These are phyloP conservation scores for Ophiosphaerella narmari DNA, from an alignment of 2,329 filamentous ascomycete species.

Conservation along the genomic window DNA sequence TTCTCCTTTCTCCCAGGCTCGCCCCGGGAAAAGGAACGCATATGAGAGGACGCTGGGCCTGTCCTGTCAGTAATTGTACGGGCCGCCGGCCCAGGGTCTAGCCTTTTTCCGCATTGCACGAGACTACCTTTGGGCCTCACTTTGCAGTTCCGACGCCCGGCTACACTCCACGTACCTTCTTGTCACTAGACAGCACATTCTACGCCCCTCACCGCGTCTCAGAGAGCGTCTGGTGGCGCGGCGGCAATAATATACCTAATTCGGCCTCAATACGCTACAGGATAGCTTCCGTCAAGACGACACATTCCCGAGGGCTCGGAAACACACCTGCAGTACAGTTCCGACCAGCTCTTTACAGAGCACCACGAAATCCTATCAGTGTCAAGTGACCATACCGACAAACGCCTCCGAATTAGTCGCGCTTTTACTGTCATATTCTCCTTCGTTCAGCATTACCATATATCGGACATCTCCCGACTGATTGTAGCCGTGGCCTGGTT, in stretches of 20 bases:
- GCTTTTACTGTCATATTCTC: conserved; percentile 12
- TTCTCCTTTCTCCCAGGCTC: conserved; percentile 3
- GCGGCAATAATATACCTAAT: conserved; percentile 20
- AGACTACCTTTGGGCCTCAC: conserved; percentile 34
- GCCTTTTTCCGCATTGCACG: conserved; percentile 37
- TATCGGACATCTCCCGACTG: conserved; percentile 10
- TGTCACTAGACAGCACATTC: conserved; percentile 26
- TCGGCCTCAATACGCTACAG: conserved; percentile 22
- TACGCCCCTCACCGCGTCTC: conserved; percentile 17
- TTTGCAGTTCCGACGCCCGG: conserved; percentile 18
- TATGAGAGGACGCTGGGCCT: conserved; percentile 9
- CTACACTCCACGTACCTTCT: conserved; percentile 28
- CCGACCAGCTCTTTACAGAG: conserved; percentile 23
- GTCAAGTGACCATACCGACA: conserved; percentile 34
- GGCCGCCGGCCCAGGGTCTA: conserved; percentile 35
- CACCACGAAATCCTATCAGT: conserved; percentile 28
- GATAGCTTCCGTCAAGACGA: conserved; percentile 21
- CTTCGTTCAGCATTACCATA: conserved; percentile 10
- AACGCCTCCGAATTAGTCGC: conserved; percentile 16
- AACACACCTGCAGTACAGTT: conserved; percentile 25
- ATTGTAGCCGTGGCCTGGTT: conserved; percentile 9
- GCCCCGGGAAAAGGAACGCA: conserved; percentile 8
- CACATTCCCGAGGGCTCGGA: conserved; percentile 27
- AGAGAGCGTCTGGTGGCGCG: conserved; percentile 13
- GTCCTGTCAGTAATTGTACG: conserved; percentile 24